phyloP scores from a whole-genome alignment of 1,139 yeast species.

The Nakaseomyces delphensis region DNA sequence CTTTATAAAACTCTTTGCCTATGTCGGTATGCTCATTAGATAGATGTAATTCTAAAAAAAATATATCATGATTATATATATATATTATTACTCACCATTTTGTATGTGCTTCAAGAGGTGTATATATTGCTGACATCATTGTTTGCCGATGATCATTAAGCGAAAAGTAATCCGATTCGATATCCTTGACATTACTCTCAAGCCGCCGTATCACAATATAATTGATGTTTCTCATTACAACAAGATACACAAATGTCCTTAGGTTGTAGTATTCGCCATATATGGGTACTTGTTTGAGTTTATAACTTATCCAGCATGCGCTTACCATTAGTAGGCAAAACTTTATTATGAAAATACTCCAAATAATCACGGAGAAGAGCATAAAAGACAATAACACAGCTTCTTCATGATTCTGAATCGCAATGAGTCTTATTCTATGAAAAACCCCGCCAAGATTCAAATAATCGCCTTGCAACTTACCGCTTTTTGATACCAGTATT shows the following conservation, averaged over 20 bases:
- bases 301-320: background rate
- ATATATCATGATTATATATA: conserved; percentile 13
- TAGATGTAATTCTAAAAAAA: conserved; percentile 12
- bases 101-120: conserved; percentile 3
- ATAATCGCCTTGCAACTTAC: background rate
- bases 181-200: background rate
- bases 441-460: conserved; percentile 39
- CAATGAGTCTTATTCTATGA: conserved; percentile 47
- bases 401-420: conserved; percentile 51
- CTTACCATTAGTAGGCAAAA: conserved; percentile 32
- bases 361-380: conserved; percentile 64
- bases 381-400: conserved; percentile 65
- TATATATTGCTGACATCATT: background rate
- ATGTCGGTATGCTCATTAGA: conserved; percentile 4
- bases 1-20: background rate
- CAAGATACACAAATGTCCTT: conserved; percentile 1
- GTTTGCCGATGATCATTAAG: background rate
- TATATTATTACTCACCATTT: background rate
- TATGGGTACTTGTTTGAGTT: background rate
- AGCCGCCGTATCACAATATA: background rate
- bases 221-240: conserved; percentile 1
- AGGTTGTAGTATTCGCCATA: background rate
- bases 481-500: conserved; percentile 32
- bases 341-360: conserved; percentile 59
- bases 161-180: background rate